These are phyloP conservation scores for Sanghuangporus sanghuang DNA, from an alignment of 1,284 basidiomycete genomes.

Conservation along the genomic window DNA sequence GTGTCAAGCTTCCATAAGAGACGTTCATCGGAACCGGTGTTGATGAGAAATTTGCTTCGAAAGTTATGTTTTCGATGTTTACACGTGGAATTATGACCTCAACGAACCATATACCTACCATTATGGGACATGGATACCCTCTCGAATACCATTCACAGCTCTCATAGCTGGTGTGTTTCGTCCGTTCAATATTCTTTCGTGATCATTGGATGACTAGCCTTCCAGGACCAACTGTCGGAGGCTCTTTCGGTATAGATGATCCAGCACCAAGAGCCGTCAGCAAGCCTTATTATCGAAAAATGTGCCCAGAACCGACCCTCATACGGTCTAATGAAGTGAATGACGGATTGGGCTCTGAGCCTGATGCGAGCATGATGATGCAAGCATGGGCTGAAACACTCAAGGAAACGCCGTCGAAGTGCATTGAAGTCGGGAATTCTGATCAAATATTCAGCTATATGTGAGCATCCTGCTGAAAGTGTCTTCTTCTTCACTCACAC, in stretches of 20 bases:
- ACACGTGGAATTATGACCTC: constrained; percentile 5
- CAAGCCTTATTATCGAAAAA: constrained; percentile 10
- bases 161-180: constrained; percentile 8
- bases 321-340: constrained; percentile 11
- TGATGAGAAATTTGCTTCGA: background rate
- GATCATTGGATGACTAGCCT: background rate
- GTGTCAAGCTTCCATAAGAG: background rate
- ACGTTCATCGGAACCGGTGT: background rate
- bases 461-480: constrained; percentile 3
- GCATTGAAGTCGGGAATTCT: constrained; percentile 13
- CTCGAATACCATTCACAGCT: constrained; percentile 16
- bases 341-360: background rate
- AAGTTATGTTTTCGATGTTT: constrained; percentile 14
- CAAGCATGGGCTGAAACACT: constrained; percentile 14
- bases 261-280: constrained; percentile 14
- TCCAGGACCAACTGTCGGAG: constrained; percentile 18
- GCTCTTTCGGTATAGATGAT: constrained; percentile 2
- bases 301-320: constrained; percentile 15
- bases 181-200: background rate
- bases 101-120: constrained; percentile 6
- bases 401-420: constrained; percentile 3
- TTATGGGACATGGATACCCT: constrained; percentile 11
- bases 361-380: constrained; percentile 15
- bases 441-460: constrained; percentile 11
- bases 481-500: background rate